Evolutionary conservation across 306 rosid species (phyloP), one percentile per base, ranked within the genome.

Genomic region (Ormosia semicastrata): DNA sequence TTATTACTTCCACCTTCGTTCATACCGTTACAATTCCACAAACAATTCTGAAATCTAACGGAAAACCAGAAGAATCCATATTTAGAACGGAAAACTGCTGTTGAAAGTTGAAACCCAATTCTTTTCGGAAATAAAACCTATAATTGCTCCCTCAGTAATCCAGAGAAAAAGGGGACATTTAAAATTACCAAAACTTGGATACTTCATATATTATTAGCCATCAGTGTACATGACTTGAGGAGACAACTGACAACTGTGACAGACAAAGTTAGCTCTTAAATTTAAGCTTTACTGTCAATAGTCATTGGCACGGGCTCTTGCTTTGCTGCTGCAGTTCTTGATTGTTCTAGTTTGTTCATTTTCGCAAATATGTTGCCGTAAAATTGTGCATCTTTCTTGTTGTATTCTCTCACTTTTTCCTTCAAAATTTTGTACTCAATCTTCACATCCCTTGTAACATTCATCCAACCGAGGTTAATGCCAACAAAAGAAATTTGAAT

Each of bases 291-390:
- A 71, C 97, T 88, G 30, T 91, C 92, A 15, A 89, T 75, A 4
- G 87, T 49, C 93, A 86, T 85, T 37, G 95, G 89, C 69, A 81
- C 88, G 18, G 92, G 37, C n/a, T 86, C 93, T 70, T 84, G 87
- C 10, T 90, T 81, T 30, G 36, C 78, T 34, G 71, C 74, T 69
- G 78, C 60, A 24, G 76, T 74, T 85, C 84, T 85, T 67, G 86
- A 79, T 69, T 84, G 88, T 52, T 87, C 90, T 17, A 81, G 1
- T 57, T 83, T 89, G 76, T 70, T 89, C 96, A 92, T 87, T 76
- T 93, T 93, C 0, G 99, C 96, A 81, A 93, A 93, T 80, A 95
- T 95, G 81, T 73, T 89, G 43, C 98, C 96, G 9, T 95, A 95
- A 37, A 95, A 93, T 85, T 92, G 83, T 53, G 97, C 96, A 30